Evolutionary conservation across 2,329 filamentous ascomycete genomes (phyloP), one percentile per base, ranked within the genome.

Genomic region (Zymoseptoria passerinii): DNA sequence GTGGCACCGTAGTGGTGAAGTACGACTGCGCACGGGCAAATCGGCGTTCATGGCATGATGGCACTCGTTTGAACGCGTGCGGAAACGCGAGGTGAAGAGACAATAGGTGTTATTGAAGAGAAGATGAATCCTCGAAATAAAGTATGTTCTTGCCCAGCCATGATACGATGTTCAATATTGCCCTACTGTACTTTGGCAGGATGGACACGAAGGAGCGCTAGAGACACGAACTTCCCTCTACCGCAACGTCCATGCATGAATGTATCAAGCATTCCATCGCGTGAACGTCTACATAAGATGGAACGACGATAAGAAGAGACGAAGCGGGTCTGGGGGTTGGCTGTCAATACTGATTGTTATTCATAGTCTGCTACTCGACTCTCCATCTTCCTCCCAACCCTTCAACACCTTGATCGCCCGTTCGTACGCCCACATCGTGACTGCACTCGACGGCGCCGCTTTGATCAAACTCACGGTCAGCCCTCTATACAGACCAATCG

Each of bases 341-440:
- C 9, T n/a, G 16, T 44, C 35, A 16, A 4, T 16, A 44, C 35
- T 44, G 13, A 44, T 44, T 16, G 35, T n/a, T 9, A 16, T 44
- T 8, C 28, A 29, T 29, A 8, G n/a, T 44, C 35, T 44, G 23
- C 23, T 23, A 23, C 23, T 44, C 16, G 35, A 16, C 16, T 16
- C 10, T 16, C 35, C 35, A 16, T 40, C 10, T 40, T 40, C 35
- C 6, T 59, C 62, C 53, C 63, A 51, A 8, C 29, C 56, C 58
- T 60, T 63, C 19, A 71, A 51, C 44, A 66, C 20, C 49, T 66
- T 81, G 75, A 96, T 76, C 18, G 82, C 82, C 68, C 86, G 79
- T 76, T 96, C 92, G 74, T 96, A 96, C 1, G 90, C 95, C 90
- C 91, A 96, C 80, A 96, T 89, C 0, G 92, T 96, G 29, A 96